Conservation (phyloP, 2,329 filamentous ascomycete species). For the Aureobasidium sp. region DNA sequence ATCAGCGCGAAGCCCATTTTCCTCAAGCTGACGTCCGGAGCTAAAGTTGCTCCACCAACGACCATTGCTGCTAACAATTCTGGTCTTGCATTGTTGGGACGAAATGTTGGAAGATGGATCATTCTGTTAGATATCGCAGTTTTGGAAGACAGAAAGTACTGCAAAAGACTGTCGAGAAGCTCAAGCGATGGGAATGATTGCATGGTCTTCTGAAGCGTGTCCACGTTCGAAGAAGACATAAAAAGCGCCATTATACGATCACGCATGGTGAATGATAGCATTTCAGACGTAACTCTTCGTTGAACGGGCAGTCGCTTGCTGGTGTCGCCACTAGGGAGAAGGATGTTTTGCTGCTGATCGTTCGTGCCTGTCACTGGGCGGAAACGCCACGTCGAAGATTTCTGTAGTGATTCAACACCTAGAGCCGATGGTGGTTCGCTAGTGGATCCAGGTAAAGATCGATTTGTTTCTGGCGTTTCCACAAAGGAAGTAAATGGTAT, state of each 20-base stretch:
- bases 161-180: slow-evolving; percentile 53
- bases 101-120: slow-evolving; percentile 56
- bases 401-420: slow-evolving; percentile 32
- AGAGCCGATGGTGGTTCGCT: slow-evolving; percentile 25
- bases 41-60: slow-evolving; percentile 53
- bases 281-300: slow-evolving; percentile 36
- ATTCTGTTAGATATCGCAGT: slow-evolving; percentile 41
- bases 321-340: slow-evolving; percentile 31
- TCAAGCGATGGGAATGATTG: slow-evolving; percentile 57
- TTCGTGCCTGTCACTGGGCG: slow-evolving; percentile 31
- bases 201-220: slow-evolving; percentile 46
- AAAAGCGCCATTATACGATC: slow-evolving; percentile 60
- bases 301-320: slow-evolving; percentile 30
- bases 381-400: slow-evolving; percentile 40
- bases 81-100: slow-evolving; percentile 47
- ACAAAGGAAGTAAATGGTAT: slow-evolving; percentile 36
- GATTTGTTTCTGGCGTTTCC: slow-evolving; percentile 22
- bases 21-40: slow-evolving; percentile 50
- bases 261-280: slow-evolving; percentile 34
- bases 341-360: slow-evolving; percentile 33
- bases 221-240: slow-evolving; percentile 49
- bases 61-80: slow-evolving; percentile 55
- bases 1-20: slow-evolving; percentile 52
- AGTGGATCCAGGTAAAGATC: slow-evolving; percentile 17
- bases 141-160: slow-evolving; percentile 48